Evolutionary conservation across 2,329 filamentous ascomycete genomes (phyloP), one percentile per base, ranked within the genome.

Genomic region (Tolypocladium tundrense): DNA sequence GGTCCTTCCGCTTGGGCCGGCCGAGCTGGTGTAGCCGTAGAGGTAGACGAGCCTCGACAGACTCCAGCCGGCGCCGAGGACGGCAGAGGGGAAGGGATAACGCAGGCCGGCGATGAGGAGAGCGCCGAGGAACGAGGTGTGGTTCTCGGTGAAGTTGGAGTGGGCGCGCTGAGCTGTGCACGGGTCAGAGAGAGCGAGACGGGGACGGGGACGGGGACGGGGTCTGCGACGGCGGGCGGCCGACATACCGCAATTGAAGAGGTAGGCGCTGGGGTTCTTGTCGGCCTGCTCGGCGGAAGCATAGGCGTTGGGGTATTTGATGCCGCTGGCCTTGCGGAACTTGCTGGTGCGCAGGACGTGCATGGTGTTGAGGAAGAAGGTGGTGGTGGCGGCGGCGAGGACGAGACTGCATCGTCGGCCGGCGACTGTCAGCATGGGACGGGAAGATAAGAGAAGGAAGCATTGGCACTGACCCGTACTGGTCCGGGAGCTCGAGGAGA

Each of bases 111-210:
- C 72, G 63, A 88, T 75, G 60, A 85, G 68, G 13, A 86, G 72
- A 31, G 76, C 71, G 27, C 72, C 75, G 13, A 87, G 65, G 66
- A 81, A 75, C 4, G 81, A 74, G 10, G 78, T 72, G 41, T 82
- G 73, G 71, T 83, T 85, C 75, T 88, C 86, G 62, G 76, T 77
- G 72, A 78, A 88, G 75, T 88, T 87, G 64, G 75, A 72, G 68
- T 88, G 85, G 11, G 83, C 79, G 53, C 82, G 80, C 66, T 86
- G 83, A 56, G 81, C 78, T 80, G 58, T 41, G 54, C 21, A 27
- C 4, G 37, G 41, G 61, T 50, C 58, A 56, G 56, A 62, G 55
- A 58, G 59, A 51, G 48, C 48, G 19, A 21, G 54, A 35, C 27
- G 24, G 4, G 41, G 58, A 9, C 42, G 2, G 24, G 24, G 24